Percentiles rank a stretch among this genome's conserved stretches.
Conservation (phyloP, 345 rosid genomes). For the Excoecaria agallocha region DNA sequence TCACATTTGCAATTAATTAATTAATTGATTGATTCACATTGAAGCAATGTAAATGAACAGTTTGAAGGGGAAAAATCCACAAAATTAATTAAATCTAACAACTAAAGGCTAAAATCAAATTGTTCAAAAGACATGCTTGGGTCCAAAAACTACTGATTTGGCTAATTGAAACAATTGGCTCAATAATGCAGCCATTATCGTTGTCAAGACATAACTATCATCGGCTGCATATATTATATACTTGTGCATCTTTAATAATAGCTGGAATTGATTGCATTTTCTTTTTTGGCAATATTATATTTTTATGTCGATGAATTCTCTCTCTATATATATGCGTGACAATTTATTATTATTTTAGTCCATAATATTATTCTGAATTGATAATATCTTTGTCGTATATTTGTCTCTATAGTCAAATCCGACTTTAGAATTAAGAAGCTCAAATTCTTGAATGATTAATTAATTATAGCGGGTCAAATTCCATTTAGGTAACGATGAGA, state of each 20-base stretch:
- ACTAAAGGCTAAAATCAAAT: not conserved
- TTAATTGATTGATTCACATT: not conserved
- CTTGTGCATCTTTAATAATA: no score
- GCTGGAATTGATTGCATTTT: no score
- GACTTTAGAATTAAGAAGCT: not conserved
- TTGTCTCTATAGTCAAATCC: no score
- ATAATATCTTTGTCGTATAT: no score
- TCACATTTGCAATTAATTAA: conserved; percentile 11
- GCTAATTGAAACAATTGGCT: conserved; percentile 3
- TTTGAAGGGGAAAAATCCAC: not conserved
- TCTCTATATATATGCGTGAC: no score
- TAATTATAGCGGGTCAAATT: not conserved
- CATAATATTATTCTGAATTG: no score
- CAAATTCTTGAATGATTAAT: conserved; percentile 1
- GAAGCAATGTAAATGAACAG: conserved; percentile 25
- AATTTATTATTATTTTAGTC: no score
- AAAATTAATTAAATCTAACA: not conserved
- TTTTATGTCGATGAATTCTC: no score
- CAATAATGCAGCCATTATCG: conserved; percentile 6
- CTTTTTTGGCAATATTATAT: no score
- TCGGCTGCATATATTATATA: not conserved
- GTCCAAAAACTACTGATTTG: conserved; percentile 19
- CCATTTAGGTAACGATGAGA: not conserved
- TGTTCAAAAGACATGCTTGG: not conserved
- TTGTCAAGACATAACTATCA: conserved; percentile 16